Conservation (phyloP, 1,139 yeast species). For the Geotrichum reessii region DNA sequence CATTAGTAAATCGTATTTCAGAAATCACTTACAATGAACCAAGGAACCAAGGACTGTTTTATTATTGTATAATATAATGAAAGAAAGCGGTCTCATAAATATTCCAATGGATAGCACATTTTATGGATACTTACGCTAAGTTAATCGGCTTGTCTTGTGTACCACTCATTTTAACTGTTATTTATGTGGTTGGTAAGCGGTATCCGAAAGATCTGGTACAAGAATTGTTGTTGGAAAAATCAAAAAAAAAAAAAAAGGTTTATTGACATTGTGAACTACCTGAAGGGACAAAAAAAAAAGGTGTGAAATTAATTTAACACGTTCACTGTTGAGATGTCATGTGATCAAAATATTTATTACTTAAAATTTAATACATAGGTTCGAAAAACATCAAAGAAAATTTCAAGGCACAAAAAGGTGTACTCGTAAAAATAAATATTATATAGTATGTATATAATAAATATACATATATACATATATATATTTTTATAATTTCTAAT, state of each 20-base stretch:
- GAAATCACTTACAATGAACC: neutral
- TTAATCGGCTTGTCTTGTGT: constrained; percentile 15
- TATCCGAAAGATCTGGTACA: neutral
- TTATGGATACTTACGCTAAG: constrained; percentile 8
- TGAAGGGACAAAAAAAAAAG: too few relatives aligned
- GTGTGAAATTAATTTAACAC: neutral
- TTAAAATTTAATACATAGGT: neutral
- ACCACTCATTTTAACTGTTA: constrained; percentile 11
- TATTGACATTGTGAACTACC: too few relatives aligned
- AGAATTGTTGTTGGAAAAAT: neutral
- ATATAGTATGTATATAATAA: too few relatives aligned
- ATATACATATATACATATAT: too few relatives aligned
- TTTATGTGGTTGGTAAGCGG: neutral
- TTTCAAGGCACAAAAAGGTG: too few relatives aligned
- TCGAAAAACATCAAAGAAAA: neutral
- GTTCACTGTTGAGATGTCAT: neutral
- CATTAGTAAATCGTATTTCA: neutral
- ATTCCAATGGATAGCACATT: neutral
- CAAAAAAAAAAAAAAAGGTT: neutral
- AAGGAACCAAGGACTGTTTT: neutral
- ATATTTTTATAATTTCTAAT: too few relatives aligned
- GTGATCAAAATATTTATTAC: neutral
- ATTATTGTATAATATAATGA: neutral
- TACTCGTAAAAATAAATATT: too few relatives aligned
- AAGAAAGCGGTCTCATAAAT: neutral